phyloP scores from a whole-genome alignment of 1,284 basidiomycete species.

The Ustilago loliicola region DNA sequence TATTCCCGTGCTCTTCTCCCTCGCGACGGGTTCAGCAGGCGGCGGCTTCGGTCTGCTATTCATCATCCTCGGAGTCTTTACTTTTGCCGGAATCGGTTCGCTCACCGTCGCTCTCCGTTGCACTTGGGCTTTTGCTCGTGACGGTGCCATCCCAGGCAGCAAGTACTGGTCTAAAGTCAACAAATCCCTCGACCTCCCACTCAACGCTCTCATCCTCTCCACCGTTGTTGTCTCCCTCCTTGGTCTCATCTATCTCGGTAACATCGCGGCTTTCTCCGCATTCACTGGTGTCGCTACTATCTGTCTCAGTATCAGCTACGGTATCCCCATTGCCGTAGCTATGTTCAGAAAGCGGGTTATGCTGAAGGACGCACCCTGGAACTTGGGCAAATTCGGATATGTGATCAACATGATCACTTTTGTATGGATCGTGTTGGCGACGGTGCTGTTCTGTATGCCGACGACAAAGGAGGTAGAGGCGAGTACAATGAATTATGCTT shows the following conservation, averaged over 20 bases:
- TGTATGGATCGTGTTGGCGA: constrained; percentile 72
- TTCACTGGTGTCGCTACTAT: constrained; percentile 63
- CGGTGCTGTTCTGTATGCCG: constrained; percentile 73
- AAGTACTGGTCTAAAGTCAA: constrained; percentile 71
- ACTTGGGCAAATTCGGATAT: constrained; percentile 71
- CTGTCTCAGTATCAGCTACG: constrained; percentile 68
- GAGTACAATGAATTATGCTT: constrained; percentile 71
- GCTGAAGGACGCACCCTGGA: constrained; percentile 70
- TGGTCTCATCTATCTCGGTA: constrained; percentile 68
- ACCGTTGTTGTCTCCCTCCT: constrained; percentile 72
- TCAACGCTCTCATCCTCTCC: constrained; percentile 71
- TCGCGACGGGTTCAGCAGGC: constrained; percentile 71
- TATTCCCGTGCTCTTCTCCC: constrained; percentile 72
- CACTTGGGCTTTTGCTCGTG: constrained; percentile 73
- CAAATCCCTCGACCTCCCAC: constrained; percentile 70
- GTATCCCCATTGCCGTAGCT: constrained; percentile 71
- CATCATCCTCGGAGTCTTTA: constrained; percentile 73
- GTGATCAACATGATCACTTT: constrained; percentile 70
- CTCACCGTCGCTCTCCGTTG: constrained; percentile 72
- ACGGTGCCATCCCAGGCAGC: constrained; percentile 72
- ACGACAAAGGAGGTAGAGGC: constrained; percentile 70
- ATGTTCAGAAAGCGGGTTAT: constrained; percentile 68
- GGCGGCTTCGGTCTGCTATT: constrained; percentile 73
- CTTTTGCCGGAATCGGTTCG: constrained; percentile 73
- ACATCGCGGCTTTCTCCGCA: constrained; percentile 56